Base-by-base conservation (phyloP, 805 yeast genomes). In the Danielia oregonensis region DNA sequence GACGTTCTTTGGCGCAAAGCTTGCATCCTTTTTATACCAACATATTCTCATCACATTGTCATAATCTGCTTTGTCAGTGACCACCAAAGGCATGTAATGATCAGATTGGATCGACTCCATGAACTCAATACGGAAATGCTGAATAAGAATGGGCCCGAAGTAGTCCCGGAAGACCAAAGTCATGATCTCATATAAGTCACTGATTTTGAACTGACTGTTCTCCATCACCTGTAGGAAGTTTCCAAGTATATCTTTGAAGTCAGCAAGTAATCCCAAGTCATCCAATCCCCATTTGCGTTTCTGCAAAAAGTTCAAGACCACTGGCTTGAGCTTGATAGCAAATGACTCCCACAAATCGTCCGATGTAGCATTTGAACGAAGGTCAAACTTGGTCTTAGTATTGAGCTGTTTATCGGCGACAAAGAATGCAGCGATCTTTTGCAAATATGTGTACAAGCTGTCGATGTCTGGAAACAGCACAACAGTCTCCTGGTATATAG, bases 1-100 rank as follows among this genome's bases (percentile, higher is more conserved):
- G 6, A 53, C 59, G 43, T 51, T 58, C 32, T 54, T 52, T 4
- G 70, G 71, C 1, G 76, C 72, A 49, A 65, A 66, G 2, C 63
- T 53, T 11, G 72, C 72, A 35, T 66, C 72, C 3, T 74, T 74
- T 32, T 71, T 68, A 53, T 80, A 79, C 94, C 94, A 86, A 42
- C 86, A 74, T 2, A 79, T 71, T 16, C 68, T 69, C 39, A 82
- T 66, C 22, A 84, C 77, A 42, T 77, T 76, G 14, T 77, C 79
- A 54, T 79, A 86, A 32, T 82, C 72, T 9, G 67, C 63, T 26
- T 62, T 55, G 32, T 78, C 78, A 41, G 79, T 73, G 21, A 88
- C 78, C 0, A 75, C 74, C 65, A 88, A 73, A 9, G 96, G 95
- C 87, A 86, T 86, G 44, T 86, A 86, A 54, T 86, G 93, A 54